phyloP scores from a whole-genome alignment of 495 filamentous ascomycete species.

The Chaetomium tenue region DNA sequence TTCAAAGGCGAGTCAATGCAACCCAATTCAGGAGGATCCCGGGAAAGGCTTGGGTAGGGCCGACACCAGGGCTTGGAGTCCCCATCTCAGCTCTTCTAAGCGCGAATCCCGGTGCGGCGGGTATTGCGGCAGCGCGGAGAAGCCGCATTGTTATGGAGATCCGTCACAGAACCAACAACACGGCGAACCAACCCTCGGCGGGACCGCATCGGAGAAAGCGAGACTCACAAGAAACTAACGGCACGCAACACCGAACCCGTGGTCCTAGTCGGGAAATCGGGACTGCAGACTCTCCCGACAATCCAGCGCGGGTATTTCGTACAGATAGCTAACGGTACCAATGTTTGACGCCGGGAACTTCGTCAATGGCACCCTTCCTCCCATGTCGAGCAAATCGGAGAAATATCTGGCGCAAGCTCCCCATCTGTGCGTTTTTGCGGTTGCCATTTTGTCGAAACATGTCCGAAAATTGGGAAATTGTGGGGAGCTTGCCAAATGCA shows the following conservation, averaged over 20 bases:
- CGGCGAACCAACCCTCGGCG: neutral
- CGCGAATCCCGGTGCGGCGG: neutral
- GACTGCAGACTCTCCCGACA: conserved; percentile 10
- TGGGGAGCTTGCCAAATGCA: conserved; percentile 4
- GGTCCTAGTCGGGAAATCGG: conserved; percentile 17
- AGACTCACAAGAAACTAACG: conserved; percentile 17
- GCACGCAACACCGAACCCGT: conserved; percentile 22
- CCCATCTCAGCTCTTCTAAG: neutral
- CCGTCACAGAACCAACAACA: neutral
- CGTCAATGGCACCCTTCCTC: neutral
- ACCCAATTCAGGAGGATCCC: neutral
- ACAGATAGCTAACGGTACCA: neutral
- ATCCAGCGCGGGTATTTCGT: conserved; percentile 1
- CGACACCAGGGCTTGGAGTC: conserved; percentile 4
- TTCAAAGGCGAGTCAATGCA: neutral
- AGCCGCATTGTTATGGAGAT: neutral
- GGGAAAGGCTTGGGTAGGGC: neutral
- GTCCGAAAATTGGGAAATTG: conserved; percentile 8
- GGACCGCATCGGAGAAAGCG: conserved; percentile 11
- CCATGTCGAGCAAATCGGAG: conserved; percentile 26
- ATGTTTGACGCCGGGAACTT: neutral
- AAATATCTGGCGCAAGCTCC: conserved; percentile 10
- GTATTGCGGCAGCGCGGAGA: neutral
- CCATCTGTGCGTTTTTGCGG: conserved; percentile 2
- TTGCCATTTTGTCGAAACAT: neutral